Evolutionary conservation across 2,329 filamentous ascomycete genomes (phyloP), one percentile per base, ranked within the genome.

Genomic region (Diaporthe aspalathi): DNA sequence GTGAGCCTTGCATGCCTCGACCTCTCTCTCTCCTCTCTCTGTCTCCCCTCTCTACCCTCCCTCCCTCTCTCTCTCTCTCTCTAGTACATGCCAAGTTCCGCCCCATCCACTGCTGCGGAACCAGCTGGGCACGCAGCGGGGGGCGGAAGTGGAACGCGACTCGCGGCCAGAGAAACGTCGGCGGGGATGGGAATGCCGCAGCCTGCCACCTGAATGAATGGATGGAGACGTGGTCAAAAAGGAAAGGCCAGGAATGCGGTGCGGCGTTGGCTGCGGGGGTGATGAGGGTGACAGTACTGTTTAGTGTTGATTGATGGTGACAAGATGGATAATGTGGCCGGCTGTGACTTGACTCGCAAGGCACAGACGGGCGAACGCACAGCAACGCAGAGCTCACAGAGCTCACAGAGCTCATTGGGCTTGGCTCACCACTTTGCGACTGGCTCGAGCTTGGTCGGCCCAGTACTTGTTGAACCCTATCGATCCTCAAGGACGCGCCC

Each of bases 101-200:
- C 53, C 35, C 35, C 45, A 27, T 68, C 45, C 53, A 68, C 67
- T 38, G 47, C 47, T 68, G 67, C 67, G 67, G 47, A 60, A 50
- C 53, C 66, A 60, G 27, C 53, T 50, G 40, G 54, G 43, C 53
- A 50, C 45, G 53, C 66, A 68, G 17, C 29, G 49, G 35, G 45
- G 50, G 47, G 12, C 53, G 47, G n/a, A 40, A 49, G 53, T 24
- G 27, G 66, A 32, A 45, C 54, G 54, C 66, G 53, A 68, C 27
- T 63, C 40, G 60, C 43, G n/a, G 27, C 66, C 9, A 22, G 53
- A 68, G 54, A n/a, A 50, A 50, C 60, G 66, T 11, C 12, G 50
- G 53, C 53, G n/a, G n/a, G n/a, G n/a, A n/a, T n/a, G 29, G 20
- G 24, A 50, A 29, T 57, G n/a, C 43, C 35, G 60, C 53, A 60